Base-by-base conservation (phyloP, 2,329 filamentous ascomycete species). In the Ceratocystis eucalypticola region DNA sequence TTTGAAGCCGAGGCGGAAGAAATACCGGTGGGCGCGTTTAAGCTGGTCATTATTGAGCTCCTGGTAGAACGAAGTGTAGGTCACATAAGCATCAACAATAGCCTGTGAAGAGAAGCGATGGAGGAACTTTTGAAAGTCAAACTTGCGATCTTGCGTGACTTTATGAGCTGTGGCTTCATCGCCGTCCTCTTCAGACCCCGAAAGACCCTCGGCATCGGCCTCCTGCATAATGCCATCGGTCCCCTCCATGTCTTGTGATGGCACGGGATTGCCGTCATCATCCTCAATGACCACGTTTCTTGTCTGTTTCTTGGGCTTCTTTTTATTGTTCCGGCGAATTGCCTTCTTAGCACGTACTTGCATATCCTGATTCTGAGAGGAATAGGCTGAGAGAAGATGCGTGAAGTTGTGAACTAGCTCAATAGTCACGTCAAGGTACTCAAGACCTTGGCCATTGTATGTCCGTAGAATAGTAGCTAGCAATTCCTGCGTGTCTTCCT, bases 381-480 rank as follows among this genome's bases (percentile, higher is more conserved):
- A 93, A 73, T 96, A 99, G 5, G 85, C 84, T 75, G 99, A 94
- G 28, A 99, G 77, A 75, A 97, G 92, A 57, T 91, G 88, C 65
- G 97, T 78, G 73, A 96, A 97, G 65, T 96, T 90, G 72, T 97
- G 91, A 0, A 89, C 83, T 48, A 97, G 84, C 72, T 99, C 93
- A 1, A 93, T 97, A 67, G 88, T 87, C 5, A 92, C 88, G 75
- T 99, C 92, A 1, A 99, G 81, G 71, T 96, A 99, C 66, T 91
- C 89, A 71, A 96, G 94, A 0, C 90, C 89, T 76, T 97, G 94
- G 68, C 93, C 90, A 70, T 95, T 96, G 77, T 95, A 97, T n/a
- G 83, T 87, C 69, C 88, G 82, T 0, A 93, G 80, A 65, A 96
- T 88, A 68, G 86, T 84, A 37, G 93, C 83, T 64, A 99, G 84